Base-by-base conservation (phyloP, 495 filamentous ascomycete genomes). In the Cladorrhinum samala region DNA sequence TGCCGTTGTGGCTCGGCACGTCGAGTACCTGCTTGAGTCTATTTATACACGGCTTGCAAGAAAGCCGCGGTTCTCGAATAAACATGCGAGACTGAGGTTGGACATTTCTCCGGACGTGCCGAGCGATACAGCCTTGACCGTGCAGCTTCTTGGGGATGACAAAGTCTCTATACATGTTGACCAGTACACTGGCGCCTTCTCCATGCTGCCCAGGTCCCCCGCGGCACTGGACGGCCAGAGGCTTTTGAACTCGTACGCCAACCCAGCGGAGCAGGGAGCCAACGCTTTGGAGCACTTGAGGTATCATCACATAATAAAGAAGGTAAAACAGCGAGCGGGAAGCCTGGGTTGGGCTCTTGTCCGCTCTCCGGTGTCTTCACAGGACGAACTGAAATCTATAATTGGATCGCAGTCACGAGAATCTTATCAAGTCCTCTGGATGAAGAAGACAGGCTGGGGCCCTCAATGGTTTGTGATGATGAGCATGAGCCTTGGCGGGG, bases 1-100 rank as follows among this genome's bases (percentile, higher is more conserved):
- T 56, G 74, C 78, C 38, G 82, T 89, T 25, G 86, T 95, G 58
- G 85, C 84, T 20, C 73, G 79, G 50, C 93, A 98, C 59, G 80
- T 82, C 25, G 79, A 76, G 37, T 70, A 85, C 52, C 78, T 88
- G 13, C 71, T 97, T 3, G 73, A 67, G 3, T 73, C 75, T 2
- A 82, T 86, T 2, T 81, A 82, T 49, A 67, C 73, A 17, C 79
- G 69, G 27, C 67, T 97, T 44, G 63, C 68, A 20, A 65, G 68
- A 36, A 73, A 76, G 36, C 71, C 76, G 4, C 73, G 89, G 9
- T 92, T 83, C 60, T 70, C 77, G 2, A 71, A 68, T 24, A 70
- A 73, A 17, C 68, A 77, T 40, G 66, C 87, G 11, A 74, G 69
- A n/a, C 65, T 90, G 16, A 68, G 60, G 9, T 67, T 82, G 45